These are phyloP conservation scores for Lactarius akahatsu DNA, from an alignment of 768 basidiomycete species.

Conservation along the genomic window DNA sequence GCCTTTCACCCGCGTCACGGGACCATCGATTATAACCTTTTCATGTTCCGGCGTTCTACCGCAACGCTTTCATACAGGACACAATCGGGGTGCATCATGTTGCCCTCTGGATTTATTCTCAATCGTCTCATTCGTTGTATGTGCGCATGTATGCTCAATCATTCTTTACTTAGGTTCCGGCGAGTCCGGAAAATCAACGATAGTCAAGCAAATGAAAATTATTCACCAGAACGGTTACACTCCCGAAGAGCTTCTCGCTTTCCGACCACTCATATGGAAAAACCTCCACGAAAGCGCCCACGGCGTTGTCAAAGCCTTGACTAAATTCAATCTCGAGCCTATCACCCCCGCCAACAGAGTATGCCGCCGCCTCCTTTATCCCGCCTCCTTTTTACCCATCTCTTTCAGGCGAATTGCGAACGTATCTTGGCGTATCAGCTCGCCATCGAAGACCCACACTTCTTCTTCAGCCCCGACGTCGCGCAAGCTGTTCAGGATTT, in stretches of 20 bases:
- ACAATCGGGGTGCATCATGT: neutral
- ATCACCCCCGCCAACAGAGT: slow-evolving; percentile 64
- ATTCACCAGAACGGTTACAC: slow-evolving; percentile 93
- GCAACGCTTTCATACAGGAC: too few relatives aligned
- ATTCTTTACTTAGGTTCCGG: slow-evolving; percentile 67
- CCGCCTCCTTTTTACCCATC: slow-evolving; percentile 28
- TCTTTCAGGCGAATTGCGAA: slow-evolving; percentile 47
- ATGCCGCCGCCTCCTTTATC: slow-evolving; percentile 21
- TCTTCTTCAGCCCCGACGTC: slow-evolving; percentile 55
- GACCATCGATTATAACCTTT: neutral
- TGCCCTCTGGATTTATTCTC: neutral
- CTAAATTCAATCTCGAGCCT: slow-evolving; percentile 81
- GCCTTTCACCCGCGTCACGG: slow-evolving; percentile 7
- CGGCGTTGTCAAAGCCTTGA: slow-evolving; percentile 80
- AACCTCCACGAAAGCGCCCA: slow-evolving; percentile 90
- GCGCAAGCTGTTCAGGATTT: slow-evolving; percentile 66
- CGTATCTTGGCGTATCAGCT: slow-evolving; percentile 57
- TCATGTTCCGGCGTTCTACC: neutral
- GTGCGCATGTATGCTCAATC: slow-evolving; percentile 9
- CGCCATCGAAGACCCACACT: slow-evolving; percentile 42
- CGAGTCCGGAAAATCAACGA: slow-evolving; percentile 92
- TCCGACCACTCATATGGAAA: slow-evolving; percentile 75
- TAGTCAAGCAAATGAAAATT: slow-evolving; percentile 99
- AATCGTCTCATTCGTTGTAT: slow-evolving; percentile 3
- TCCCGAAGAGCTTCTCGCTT: slow-evolving; percentile 70